Conservation (phyloP, 2,329 filamentous ascomycete species). For the Huntiella bhutanensis region DNA sequence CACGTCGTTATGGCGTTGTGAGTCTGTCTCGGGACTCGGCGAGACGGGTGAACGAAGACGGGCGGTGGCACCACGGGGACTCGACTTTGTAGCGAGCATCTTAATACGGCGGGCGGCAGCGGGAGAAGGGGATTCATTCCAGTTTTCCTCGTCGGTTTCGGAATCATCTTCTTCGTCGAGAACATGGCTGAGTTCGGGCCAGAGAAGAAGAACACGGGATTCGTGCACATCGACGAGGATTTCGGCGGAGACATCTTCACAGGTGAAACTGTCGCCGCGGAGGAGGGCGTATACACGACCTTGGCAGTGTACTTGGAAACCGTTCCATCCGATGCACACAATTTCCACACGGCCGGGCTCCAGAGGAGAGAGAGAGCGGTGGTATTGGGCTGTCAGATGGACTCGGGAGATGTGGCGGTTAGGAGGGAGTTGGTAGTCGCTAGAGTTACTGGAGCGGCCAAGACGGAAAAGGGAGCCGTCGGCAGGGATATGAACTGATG, state of each 20-base stretch:
- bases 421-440: slow-evolving; percentile 82
- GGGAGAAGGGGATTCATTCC: slow-evolving; percentile 39
- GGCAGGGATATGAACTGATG: slow-evolving; percentile 60
- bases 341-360: slow-evolving; percentile 69
- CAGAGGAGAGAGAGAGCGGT: slow-evolving; percentile 41
- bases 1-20: slow-evolving; percentile 21
- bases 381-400: slow-evolving; percentile 72
- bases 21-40: slow-evolving; percentile 14
- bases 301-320: slow-evolving; percentile 79
- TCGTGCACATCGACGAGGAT: slow-evolving; percentile 95
- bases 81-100: background rate
- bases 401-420: slow-evolving; percentile 87
- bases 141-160: slow-evolving; percentile 22
- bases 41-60: slow-evolving; percentile 7
- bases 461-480: slow-evolving; percentile 70
- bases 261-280: slow-evolving; percentile 79
- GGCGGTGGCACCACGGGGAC: slow-evolving; percentile 1
- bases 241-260: slow-evolving; percentile 69
- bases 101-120: background rate
- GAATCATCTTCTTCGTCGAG: slow-evolving; percentile 1
- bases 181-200: slow-evolving; percentile 43
- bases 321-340: slow-evolving; percentile 89
- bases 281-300: slow-evolving; percentile 67
- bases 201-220: slow-evolving; percentile 70
- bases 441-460: slow-evolving; percentile 86